phyloP scores from a whole-genome alignment of 2,329 filamentous ascomycete genomes.

The Diaporthe citrichinensis region DNA sequence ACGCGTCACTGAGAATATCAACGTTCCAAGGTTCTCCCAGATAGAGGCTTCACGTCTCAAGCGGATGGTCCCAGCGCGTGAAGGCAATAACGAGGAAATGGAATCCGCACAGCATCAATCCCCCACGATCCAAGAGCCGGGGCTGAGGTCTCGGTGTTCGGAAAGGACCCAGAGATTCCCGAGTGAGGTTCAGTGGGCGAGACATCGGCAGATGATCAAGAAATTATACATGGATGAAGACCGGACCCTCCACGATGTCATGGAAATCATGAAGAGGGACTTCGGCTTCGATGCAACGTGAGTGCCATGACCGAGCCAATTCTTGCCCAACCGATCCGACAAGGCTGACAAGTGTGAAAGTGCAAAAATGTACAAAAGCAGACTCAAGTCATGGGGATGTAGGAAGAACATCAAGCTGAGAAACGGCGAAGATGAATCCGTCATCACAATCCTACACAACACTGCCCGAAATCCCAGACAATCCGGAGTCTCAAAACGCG shows the following conservation, averaged over 20 bases:
- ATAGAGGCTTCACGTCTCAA: neutral
- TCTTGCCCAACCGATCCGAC: no score
- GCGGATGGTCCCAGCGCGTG: no score
- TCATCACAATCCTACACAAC: neutral
- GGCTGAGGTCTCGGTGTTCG: neutral
- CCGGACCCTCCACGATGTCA: constrained; percentile 33
- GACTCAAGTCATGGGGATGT: constrained; percentile 11
- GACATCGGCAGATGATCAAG: constrained; percentile 22
- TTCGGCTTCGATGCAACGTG: constrained; percentile 31
- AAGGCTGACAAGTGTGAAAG: constrained; percentile 13
- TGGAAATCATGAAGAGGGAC: constrained; percentile 28
- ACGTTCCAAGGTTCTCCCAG: neutral
- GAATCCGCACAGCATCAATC: neutral
- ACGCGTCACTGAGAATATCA: neutral
- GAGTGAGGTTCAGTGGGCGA: neutral
- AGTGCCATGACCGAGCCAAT: neutral
- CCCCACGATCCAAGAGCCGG: neutral
- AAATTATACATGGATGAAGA: constrained; percentile 33
- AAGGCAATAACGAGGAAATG: neutral
- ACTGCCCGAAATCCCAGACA: neutral
- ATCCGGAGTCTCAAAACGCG: neutral
- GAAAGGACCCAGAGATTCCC: neutral
- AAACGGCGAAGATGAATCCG: neutral
- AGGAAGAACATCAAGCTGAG: constrained; percentile 35
- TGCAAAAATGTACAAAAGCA: constrained; percentile 36